Base-by-base conservation (phyloP, 2,329 filamentous ascomycete genomes). In the Nemania sp. region DNA sequence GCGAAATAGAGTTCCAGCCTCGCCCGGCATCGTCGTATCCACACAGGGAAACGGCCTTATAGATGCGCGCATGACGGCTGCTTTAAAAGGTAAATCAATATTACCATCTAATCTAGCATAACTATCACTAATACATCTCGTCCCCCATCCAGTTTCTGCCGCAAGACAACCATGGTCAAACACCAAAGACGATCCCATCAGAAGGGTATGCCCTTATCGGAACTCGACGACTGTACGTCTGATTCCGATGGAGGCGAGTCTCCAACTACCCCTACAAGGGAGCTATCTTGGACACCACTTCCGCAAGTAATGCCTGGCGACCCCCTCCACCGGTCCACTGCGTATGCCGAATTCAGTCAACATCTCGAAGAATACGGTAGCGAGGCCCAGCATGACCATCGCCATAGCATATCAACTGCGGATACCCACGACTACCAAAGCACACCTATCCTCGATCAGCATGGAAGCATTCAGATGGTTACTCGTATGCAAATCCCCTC, bases 151-250 rank as follows among this genome's bases (percentile, higher is more conserved):
- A 89, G 87, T 73, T 90, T 90, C 72, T 90, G 87, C 74, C 81
- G 88, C 56, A 90, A 90, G 73, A 90, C 87, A 5, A 90, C 87
- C 57, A 87, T 88, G 85, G 83, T 88, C 56, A 88, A 88, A 75
- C 86, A 88, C 71, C 84, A 88, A 70, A 78, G 85, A 54, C 79
- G 84, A 25, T 85, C 84, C 1, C 85, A 88, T 69, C 83, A 87
- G 68, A 81, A 84, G 64, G 81, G 85, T 39, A 75, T 84, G 57
- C 79, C 86, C 67, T 79, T 81, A 42, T 81, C 82, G 55, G 83
- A 87, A 67, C 70, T 80, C 43, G 83, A 83, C 67, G 82, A 85
- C 68, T 82, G 76, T 72, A 80, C 78, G 34, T 86, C 81, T 20
- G 82, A 84, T 50, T 83, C 81, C n/a, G 84, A 83, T 58, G 79